Conservation (phyloP, 257 asterid species). For the Penstemon newberryi region DNA sequence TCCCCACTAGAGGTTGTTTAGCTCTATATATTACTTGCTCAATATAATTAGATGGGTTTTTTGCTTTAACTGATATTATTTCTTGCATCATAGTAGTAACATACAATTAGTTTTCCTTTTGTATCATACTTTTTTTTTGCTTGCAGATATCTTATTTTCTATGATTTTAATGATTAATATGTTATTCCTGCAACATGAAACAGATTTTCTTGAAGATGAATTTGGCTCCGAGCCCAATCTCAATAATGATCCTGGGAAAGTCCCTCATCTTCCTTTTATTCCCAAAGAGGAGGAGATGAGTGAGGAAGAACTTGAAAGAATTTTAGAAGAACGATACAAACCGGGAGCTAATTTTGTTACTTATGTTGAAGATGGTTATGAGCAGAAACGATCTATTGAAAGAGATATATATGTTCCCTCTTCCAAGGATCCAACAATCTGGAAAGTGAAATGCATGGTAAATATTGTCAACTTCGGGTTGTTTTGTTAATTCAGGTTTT, state of each 20-base stretch:
- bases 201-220: slow-evolving; percentile 60
- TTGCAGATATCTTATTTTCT: too few relatives aligned
- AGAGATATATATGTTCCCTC: slow-evolving; percentile 42
- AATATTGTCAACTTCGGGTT: slow-evolving; percentile 7
- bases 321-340: slow-evolving; percentile 66
- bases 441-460: slow-evolving; percentile 99
- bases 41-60: too few relatives aligned
- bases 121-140: too few relatives aligned
- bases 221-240: slow-evolving; percentile 30
- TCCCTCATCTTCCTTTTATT: slow-evolving; percentile 37
- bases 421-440: slow-evolving; percentile 59
- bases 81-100: too few relatives aligned
- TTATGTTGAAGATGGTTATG: slow-evolving; percentile 63
- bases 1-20: too few relatives aligned
- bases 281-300: slow-evolving; percentile 79
- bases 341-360: slow-evolving; percentile 68
- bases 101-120: too few relatives aligned
- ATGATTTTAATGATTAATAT: too few relatives aligned
- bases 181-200: slow-evolving; percentile 15
- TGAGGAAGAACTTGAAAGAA: slow-evolving; percentile 77
- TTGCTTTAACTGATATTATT: too few relatives aligned
- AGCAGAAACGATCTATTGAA: slow-evolving; percentile 44
- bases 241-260: slow-evolving; percentile 47
- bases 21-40: too few relatives aligned
- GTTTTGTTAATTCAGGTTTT: background rate